These are phyloP conservation scores for Anacardium occidentale DNA, from an alignment of 345 rosid species.

Conservation along the genomic window DNA sequence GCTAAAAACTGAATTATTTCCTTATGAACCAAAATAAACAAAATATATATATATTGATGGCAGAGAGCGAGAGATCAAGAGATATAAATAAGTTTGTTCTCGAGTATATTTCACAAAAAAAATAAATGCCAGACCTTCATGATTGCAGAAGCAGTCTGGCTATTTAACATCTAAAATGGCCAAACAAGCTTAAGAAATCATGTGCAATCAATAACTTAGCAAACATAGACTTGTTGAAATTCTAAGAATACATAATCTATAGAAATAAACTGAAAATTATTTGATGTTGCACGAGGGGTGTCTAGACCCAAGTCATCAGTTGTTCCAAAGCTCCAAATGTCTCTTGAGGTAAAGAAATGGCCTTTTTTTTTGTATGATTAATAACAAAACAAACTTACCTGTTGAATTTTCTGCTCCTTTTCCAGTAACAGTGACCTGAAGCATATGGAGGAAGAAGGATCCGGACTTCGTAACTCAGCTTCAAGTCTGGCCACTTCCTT, in stretches of 20 bases:
- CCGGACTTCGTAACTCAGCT: constrained; percentile 82
- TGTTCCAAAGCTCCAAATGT: not conserved
- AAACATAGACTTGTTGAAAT: not conserved
- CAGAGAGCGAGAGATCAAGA: not conserved
- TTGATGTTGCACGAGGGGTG: too few relatives aligned
- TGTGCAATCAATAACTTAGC: not conserved
- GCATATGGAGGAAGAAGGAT: constrained; percentile 55
- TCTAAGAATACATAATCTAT: not conserved
- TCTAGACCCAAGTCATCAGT: too few relatives aligned
- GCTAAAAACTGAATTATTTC: not conserved
- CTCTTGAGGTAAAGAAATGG: constrained; percentile 7
- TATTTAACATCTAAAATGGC: not conserved
- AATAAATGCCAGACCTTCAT: not conserved
- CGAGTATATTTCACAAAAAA: not conserved
- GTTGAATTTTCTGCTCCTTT: constrained; percentile 71
- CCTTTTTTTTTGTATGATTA: not conserved
- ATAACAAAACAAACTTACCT: constrained; percentile 44
- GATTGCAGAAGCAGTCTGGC: not conserved
- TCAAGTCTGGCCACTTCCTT: constrained; percentile 94
- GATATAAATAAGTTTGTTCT: not conserved
- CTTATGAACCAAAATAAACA: not conserved
- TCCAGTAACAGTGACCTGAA: constrained; percentile 57
- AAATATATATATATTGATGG: not conserved
- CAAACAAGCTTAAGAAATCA: not conserved
- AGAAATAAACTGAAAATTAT: not conserved